Conservation (phyloP, 139 green algal species). For the Auxenochlorella pyrenoidosa region DNA sequence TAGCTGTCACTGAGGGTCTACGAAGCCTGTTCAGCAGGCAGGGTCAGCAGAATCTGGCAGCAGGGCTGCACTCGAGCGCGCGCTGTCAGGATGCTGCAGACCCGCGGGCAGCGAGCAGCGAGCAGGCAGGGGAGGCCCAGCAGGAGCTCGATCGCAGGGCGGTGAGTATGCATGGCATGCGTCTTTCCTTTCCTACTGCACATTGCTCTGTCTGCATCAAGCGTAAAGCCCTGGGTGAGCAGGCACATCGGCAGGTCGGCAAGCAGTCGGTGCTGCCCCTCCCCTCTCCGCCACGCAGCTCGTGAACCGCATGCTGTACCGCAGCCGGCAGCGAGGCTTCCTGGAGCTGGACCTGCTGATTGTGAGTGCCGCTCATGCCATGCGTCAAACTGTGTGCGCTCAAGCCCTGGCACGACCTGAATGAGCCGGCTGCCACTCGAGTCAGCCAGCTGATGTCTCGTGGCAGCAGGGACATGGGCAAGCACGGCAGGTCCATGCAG, state of each 20-base stretch:
- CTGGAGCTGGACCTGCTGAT: constrained; percentile 36
- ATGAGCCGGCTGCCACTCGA: no score
- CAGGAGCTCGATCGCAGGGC: not conserved
- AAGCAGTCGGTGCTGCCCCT: not conserved
- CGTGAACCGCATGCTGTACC: constrained; percentile 36
- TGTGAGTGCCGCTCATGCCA: not conserved
- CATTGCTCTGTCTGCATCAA: not conserved
- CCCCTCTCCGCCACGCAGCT: not conserved
- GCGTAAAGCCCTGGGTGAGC: no score
- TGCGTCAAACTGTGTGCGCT: no score
- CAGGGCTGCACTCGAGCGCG: not conserved
- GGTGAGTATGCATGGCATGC: not conserved
- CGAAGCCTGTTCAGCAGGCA: not conserved
- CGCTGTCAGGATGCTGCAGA: not conserved
- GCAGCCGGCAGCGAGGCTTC: constrained; percentile 30
- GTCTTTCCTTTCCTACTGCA: not conserved
- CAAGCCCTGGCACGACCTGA: no score
- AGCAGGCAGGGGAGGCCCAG: not conserved
- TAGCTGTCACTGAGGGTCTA: no score
- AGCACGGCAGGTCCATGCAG: no score
- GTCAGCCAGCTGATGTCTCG: no score
- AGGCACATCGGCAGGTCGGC: no score
- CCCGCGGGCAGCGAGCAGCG: not conserved
- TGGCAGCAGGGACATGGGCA: no score
- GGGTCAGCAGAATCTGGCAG: not conserved